These are phyloP conservation scores for Leccinum pellstonianum DNA, from an alignment of 768 basidiomycete genomes.

Conservation along the genomic window DNA sequence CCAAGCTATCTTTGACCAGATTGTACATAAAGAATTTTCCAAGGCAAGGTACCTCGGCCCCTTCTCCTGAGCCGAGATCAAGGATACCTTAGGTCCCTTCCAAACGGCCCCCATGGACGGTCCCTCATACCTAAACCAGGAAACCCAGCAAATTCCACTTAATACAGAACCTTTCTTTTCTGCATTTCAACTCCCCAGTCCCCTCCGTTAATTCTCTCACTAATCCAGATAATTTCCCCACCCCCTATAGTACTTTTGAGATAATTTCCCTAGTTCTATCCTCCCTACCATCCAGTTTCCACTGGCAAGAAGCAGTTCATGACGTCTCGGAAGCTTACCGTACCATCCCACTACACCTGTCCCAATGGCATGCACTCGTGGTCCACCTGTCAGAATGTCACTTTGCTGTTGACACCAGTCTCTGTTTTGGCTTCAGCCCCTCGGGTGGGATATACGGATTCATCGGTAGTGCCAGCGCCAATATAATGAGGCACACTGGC, in stretches of 20 bases:
- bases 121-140: background rate
- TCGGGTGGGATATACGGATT: background rate
- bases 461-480: background rate
- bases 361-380: conserved; percentile 35
- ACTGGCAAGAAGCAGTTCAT: background rate
- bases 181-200: too few species aligned
- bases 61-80: background rate
- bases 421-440: background rate
- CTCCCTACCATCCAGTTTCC: background rate
- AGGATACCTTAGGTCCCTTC: background rate
- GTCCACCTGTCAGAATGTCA: too few species aligned
- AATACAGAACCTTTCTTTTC: too few species aligned
- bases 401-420: too few species aligned
- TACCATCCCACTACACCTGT: conserved; percentile 29
- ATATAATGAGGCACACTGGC: background rate
- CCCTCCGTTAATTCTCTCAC: too few species aligned
- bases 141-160: background rate
- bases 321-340: conserved; percentile 1
- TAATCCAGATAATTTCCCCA: too few species aligned
- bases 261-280: too few species aligned
- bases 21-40: background rate
- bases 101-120: background rate
- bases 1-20: background rate
- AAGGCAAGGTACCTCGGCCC: background rate
- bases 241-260: too few species aligned